These are phyloP conservation scores for Entomortierella beljakovae DNA, from an alignment of 192 early-diverging fungal species.

Conservation along the genomic window DNA sequence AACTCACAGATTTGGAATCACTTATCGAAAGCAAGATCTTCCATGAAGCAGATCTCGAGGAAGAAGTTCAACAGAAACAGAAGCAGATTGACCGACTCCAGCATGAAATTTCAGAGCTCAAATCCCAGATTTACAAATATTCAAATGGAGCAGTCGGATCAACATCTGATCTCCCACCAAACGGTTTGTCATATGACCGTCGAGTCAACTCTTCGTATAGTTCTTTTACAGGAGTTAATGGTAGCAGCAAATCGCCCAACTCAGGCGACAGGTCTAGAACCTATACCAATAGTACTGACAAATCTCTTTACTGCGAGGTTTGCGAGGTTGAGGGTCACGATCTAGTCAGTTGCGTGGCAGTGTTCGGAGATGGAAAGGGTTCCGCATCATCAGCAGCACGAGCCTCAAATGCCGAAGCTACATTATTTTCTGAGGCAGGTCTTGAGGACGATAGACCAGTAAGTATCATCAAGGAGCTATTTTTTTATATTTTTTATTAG, in stretches of 20 bases:
- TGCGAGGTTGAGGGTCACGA: constrained; percentile 76
- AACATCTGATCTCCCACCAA: constrained; percentile 4
- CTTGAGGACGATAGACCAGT: constrained; percentile 56
- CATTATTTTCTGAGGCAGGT: constrained; percentile 9
- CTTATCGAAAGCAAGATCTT: constrained; percentile 83
- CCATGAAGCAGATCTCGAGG: constrained; percentile 75
- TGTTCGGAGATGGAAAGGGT: constrained; percentile 46
- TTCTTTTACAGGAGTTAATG: not conserved
- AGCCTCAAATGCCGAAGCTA: not conserved
- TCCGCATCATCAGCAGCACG: not conserved
- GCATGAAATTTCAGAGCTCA: constrained; percentile 64
- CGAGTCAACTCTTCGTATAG: constrained; percentile 2
- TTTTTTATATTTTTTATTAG: constrained; percentile 2
- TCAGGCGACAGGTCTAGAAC: constrained; percentile 11
- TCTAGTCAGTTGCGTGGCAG: constrained; percentile 68
- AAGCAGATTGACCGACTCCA: constrained; percentile 55
- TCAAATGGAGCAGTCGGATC: constrained; percentile 22
- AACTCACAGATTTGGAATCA: constrained; percentile 73
- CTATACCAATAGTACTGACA: constrained; percentile 38
- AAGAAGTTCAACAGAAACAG: constrained; percentile 62
- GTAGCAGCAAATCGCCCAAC: constrained; percentile 1
- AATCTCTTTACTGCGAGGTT: constrained; percentile 69
- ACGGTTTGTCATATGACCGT: constrained; percentile 19
- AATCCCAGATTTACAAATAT: constrained; percentile 55
- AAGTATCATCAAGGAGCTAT: constrained; percentile 17